Conservation (phyloP, 306 rosid genomes). For the Mimosa bimucronata region DNA sequence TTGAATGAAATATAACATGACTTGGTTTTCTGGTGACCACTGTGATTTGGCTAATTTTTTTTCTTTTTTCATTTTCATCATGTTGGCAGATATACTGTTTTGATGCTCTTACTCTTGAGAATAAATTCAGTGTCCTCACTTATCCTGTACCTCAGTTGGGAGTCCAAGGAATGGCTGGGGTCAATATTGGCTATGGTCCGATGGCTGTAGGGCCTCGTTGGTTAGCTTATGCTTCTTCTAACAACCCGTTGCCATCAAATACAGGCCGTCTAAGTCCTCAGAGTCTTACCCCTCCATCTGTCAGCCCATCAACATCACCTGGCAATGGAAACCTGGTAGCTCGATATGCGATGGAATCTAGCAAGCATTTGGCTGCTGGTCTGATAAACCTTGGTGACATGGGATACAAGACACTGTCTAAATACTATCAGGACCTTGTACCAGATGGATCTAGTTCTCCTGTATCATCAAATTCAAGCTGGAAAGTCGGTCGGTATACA, state of each 20-base stretch:
- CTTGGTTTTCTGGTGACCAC: constrained; percentile 35
- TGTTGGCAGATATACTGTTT: constrained; percentile 92
- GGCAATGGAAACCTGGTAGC: constrained; percentile 87
- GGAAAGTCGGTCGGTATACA: constrained; percentile 78
- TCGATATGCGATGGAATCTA: constrained; percentile 97
- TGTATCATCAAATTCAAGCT: constrained; percentile 70
- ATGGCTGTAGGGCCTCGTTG: constrained; percentile 97
- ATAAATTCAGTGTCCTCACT: constrained; percentile 90
- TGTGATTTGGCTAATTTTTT: constrained; percentile 35
- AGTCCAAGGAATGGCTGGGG: constrained; percentile 81
- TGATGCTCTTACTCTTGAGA: constrained; percentile 94
- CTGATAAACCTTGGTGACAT: constrained; percentile 85
- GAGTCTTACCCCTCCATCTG: constrained; percentile 85
- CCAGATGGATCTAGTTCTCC: constrained; percentile 97
- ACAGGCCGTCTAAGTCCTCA: constrained; percentile 86
- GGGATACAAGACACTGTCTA: constrained; percentile 92
- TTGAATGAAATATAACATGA: constrained; percentile 1
- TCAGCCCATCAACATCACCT: constrained; percentile 96
- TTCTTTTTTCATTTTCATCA: constrained; percentile 21
- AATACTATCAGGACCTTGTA: constrained; percentile 83
- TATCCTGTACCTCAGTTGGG: constrained; percentile 95
- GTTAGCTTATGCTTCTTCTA: constrained; percentile 93
- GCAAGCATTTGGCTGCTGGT: constrained; percentile 93
- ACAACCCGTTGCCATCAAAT: constrained; percentile 71
- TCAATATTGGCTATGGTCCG: constrained; percentile 95